Base-by-base conservation (phyloP, 1,284 basidiomycete genomes). In the Apiotrichum mycotoxinovorans region DNA sequence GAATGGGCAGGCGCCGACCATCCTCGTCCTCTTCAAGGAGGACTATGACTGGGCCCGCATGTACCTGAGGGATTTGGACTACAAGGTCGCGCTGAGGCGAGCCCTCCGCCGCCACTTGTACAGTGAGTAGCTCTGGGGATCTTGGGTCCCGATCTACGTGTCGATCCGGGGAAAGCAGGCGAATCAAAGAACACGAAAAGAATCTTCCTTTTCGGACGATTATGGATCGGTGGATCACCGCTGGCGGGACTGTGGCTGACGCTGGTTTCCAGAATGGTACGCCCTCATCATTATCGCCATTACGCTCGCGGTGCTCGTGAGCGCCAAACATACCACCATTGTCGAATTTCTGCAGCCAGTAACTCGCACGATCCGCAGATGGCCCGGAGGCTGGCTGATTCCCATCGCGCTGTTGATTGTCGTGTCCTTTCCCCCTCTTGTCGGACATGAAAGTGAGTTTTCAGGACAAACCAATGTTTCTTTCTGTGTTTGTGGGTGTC, bases 381-480 rank as follows among this genome's bases (percentile, higher is more conserved):
- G 70, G 71, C 74, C 74, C 1, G 73, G 58, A 15, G 74, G 74
- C 5, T 76, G 66, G 66, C 37, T 74, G 41, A 72, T 76, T 30
- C 74, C 74, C 14, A 59, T 73, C 11, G 57, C 56, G 27, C 41
- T 71, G 20, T 56, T 73, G 34, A 50, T 74, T 55, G 53, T 73
- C 43, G 57, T 71, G 30, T 64, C 63, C 17, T 65, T 67, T 48
- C 74, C 74, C 1, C 74, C 72, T 2, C 60, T 76, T 0, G 63
- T 73, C 2, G 74, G 71, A 3, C 71, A 73, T 56, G 71, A 73
- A 46, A 68, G 71, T 72, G 54, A 57, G 68, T 66, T n/a, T 11
- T 2, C 10, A 25, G 4, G 22, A 18, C 20, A 4, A 23, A 9
- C n/a, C n/a, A n/a, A n/a, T n/a, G n/a, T n/a, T n/a, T n/a, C n/a